phyloP scores from a whole-genome alignment of 1,139 yeast species.

The Yamadazyma diddensiae region DNA sequence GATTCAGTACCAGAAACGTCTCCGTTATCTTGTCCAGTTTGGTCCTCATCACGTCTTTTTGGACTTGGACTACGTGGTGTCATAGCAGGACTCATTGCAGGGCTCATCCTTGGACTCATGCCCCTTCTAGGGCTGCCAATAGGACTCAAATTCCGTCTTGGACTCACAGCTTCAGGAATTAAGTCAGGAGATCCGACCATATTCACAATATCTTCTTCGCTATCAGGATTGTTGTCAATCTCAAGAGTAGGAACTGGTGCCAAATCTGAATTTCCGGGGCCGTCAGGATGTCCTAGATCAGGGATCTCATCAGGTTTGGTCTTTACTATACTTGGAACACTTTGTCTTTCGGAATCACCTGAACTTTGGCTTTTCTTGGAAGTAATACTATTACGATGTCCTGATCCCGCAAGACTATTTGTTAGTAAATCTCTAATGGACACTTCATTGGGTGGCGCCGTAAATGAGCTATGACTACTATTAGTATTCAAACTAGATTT shows the following conservation, averaged over 20 bases:
- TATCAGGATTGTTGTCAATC: neutral
- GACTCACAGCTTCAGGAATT: constrained; percentile 15
- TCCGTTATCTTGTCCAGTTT: constrained; percentile 8
- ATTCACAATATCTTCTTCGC: constrained; percentile 21
- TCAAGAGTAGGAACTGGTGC: neutral
- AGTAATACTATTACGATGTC: constrained; percentile 11
- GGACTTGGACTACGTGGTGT: constrained; percentile 1
- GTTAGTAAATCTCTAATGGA: constrained; percentile 24
- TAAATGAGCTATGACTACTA: constrained; percentile 1
- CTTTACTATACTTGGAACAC: neutral
- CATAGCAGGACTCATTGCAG: constrained; percentile 1
- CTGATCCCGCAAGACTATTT: constrained; percentile 9
- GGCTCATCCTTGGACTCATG: constrained; percentile 8
- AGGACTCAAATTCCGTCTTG: constrained; percentile 13
- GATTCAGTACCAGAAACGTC: constrained; percentile 14
- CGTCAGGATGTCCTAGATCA: too few relatives aligned
- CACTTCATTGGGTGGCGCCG: constrained; percentile 8
- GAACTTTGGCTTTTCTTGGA: constrained; percentile 16
- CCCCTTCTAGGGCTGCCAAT: constrained; percentile 9
- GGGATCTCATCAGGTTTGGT: too few relatives aligned
- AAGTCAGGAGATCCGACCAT: constrained; percentile 14
- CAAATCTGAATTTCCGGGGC: neutral
- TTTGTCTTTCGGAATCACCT: constrained; percentile 8
- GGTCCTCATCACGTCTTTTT: neutral
- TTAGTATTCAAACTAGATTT: constrained; percentile 6